These are phyloP conservation scores for Sinapis alba DNA, from an alignment of 441 rosid genomes.

Conservation along the genomic window DNA sequence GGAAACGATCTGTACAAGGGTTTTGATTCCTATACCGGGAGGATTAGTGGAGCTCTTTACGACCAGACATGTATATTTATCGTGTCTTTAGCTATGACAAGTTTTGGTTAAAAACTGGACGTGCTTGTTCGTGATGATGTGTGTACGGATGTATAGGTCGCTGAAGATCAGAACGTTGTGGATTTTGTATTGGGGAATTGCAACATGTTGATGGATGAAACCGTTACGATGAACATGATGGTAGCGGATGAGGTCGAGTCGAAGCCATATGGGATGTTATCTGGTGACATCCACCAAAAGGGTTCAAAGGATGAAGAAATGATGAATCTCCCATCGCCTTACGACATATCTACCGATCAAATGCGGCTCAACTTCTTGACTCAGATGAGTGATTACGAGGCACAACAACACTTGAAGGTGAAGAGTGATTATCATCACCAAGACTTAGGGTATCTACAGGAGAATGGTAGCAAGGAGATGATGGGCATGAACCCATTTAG, in stretches of 20 bases:
- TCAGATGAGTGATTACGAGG: slow-evolving; percentile 42
- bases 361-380: slow-evolving; percentile 51
- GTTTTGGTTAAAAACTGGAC: background rate
- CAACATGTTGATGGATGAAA: slow-evolving; percentile 52
- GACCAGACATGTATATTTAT: slow-evolving; percentile 60
- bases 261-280: slow-evolving; percentile 36
- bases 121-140: slow-evolving; percentile 3
- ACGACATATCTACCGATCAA: slow-evolving; percentile 49
- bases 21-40: slow-evolving; percentile 79
- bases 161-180: slow-evolving; percentile 69
- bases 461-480: slow-evolving; percentile 43
- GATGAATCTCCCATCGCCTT: slow-evolving; percentile 45
- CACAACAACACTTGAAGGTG: slow-evolving; percentile 41
- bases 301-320: slow-evolving; percentile 42
- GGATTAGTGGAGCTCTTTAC: slow-evolving; percentile 80
- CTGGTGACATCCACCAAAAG: slow-evolving; percentile 38
- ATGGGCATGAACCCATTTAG: slow-evolving; percentile 39
- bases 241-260: slow-evolving; percentile 44
- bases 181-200: slow-evolving; percentile 67
- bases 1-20: slow-evolving; percentile 76
- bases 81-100: background rate
- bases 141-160: slow-evolving; percentile 45
- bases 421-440: slow-evolving; percentile 43
- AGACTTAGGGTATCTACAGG: slow-evolving; percentile 37
- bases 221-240: slow-evolving; percentile 40